These are phyloP conservation scores for Tympanopsis confertula DNA, from an alignment of 2,329 filamentous ascomycete genomes.

Conservation along the genomic window DNA sequence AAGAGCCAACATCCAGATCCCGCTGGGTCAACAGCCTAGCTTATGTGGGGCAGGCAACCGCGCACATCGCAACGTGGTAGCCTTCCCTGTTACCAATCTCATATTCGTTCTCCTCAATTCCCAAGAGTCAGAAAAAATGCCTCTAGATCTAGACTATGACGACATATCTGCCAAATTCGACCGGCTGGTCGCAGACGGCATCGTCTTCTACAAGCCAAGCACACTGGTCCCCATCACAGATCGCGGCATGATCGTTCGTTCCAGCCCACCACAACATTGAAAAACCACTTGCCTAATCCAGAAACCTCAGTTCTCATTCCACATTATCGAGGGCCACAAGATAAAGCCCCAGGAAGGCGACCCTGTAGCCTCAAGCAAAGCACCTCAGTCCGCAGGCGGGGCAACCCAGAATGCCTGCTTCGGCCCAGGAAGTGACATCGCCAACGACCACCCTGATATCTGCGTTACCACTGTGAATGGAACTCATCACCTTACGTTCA, in stretches of 20 bases:
- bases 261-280: background rate
- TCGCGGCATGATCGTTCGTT: slow-evolving; percentile 6
- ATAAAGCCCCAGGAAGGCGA: slow-evolving; percentile 9
- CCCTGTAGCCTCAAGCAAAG: slow-evolving; percentile 3
- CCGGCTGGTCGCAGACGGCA: slow-evolving; percentile 7
- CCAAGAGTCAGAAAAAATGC: slow-evolving; percentile 5
- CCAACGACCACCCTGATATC: slow-evolving; percentile 20
- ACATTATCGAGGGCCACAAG: slow-evolving; percentile 4
- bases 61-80: no score
- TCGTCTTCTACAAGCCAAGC: slow-evolving; percentile 9
- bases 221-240: slow-evolving; percentile 6
- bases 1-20: no score
- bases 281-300: background rate
- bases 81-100: no score
- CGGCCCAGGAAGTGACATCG: slow-evolving; percentile 25
- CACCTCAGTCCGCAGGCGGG: no score
- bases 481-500: slow-evolving; percentile 31
- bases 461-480: slow-evolving; percentile 23
- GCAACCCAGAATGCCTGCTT: no score
- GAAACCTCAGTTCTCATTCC: slow-evolving; percentile 7
- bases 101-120: no score
- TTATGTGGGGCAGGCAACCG: no score
- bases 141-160: slow-evolving; percentile 6
- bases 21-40: no score
- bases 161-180: slow-evolving; percentile 10